phyloP scores from a whole-genome alignment of 345 rosid species.

The Sonneratia alba region DNA sequence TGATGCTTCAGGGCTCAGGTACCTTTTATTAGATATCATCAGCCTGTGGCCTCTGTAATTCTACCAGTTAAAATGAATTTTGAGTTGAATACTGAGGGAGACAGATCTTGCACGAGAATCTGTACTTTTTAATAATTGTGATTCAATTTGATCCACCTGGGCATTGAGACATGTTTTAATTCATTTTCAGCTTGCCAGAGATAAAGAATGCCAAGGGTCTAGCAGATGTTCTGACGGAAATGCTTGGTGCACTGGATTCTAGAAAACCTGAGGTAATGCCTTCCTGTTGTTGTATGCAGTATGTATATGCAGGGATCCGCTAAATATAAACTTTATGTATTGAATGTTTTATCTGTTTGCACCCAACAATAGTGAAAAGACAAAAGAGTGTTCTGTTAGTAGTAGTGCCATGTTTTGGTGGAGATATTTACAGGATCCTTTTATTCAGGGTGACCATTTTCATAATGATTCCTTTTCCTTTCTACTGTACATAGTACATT shows the following conservation, averaged over 20 bases:
- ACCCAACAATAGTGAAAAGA: too few species aligned
- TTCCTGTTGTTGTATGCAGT: background rate
- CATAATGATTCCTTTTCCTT: background rate
- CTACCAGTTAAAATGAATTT: background rate
- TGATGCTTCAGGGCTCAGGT: slow-evolving; percentile 89
- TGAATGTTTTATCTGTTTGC: background rate
- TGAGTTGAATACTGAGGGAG: background rate
- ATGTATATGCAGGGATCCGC: background rate
- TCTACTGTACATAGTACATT: background rate
- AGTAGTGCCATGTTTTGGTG: background rate
- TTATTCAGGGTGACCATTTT: background rate
- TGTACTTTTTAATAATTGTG: background rate
- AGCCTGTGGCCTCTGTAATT: background rate
- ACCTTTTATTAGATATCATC: slow-evolving; percentile 7
- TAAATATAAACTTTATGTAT: background rate
- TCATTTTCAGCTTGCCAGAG: slow-evolving; percentile 49
- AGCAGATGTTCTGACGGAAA: slow-evolving; percentile 74
- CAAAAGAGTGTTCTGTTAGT: background rate
- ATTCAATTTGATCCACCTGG: background rate
- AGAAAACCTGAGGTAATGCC: slow-evolving; percentile 58
- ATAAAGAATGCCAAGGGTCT: slow-evolving; percentile 65
- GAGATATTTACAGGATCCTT: background rate
- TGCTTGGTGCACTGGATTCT: slow-evolving; percentile 86
- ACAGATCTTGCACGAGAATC: background rate
- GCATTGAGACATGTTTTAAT: background rate